Evolutionary conservation across 1,139 yeast genomes (phyloP).

Genomic region (Petasospora rhodanensis): DNA sequence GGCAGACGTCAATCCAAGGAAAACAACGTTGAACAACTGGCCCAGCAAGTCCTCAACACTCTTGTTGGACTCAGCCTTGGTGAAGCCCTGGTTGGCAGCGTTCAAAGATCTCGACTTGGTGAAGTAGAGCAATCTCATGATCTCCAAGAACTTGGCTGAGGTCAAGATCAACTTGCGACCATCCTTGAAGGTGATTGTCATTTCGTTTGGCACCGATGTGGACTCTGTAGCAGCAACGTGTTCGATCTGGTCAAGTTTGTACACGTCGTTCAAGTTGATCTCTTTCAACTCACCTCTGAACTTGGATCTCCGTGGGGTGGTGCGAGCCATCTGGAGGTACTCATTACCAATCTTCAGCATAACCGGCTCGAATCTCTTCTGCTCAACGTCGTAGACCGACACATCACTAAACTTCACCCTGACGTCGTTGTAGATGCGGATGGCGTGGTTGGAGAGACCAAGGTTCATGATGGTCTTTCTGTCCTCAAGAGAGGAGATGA

Average conservation of each 20-base stretch:
- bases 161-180: constrained; percentile 46
- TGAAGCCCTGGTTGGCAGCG: constrained; percentile 5
- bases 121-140: constrained; percentile 63
- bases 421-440: constrained; percentile 43
- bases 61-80: constrained; percentile 20
- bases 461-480: constrained; percentile 43
- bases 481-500: constrained; percentile 43
- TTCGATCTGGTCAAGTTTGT: constrained; percentile 45
- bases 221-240: constrained; percentile 48
- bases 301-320: constrained; percentile 37
- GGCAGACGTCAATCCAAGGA: constrained; percentile 62
- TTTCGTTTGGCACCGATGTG: constrained; percentile 50
- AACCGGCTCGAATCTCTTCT: constrained; percentile 46
- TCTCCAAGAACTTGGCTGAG: constrained; percentile 61
- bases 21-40: constrained; percentile 56
- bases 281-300: constrained; percentile 32
- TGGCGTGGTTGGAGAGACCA: constrained; percentile 41
- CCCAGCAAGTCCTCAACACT: constrained; percentile 38
- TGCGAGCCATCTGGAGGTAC: constrained; percentile 50
- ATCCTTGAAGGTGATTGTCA: constrained; percentile 49
- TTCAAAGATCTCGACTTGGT: constrained; percentile 36
- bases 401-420: constrained; percentile 61
- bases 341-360: constrained; percentile 66
- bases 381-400: constrained; percentile 42
- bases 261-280: constrained; percentile 48